A percentile compares a stretch with the other conserved stretches of the same genome.
phyloP scores from a whole-genome alignment of 352 stramenopile genomes.

The Plasmopara halstedii region DNA sequence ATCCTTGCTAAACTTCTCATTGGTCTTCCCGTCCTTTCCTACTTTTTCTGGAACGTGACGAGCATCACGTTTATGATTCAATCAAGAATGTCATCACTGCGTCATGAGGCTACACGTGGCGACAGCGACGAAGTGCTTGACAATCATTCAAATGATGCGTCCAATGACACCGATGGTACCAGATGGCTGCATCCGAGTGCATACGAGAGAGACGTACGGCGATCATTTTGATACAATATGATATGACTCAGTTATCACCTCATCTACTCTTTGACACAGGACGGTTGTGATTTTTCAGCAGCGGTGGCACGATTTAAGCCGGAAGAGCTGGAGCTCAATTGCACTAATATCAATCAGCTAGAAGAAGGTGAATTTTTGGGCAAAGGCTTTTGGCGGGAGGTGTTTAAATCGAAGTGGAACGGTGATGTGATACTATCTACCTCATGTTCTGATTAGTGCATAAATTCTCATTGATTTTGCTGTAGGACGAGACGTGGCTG shows the following conservation, averaged over 20 bases:
- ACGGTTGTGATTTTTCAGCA: conserved; percentile 56
- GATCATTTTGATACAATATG: conserved; percentile 6
- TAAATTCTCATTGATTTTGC: not conserved
- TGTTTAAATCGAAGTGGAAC: conserved; percentile 67
- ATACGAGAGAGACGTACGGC: conserved; percentile 40
- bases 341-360: conserved; percentile 52
- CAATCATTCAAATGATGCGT: conserved; percentile 3
- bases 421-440: conserved; percentile 17
- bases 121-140: conserved; percentile 7
- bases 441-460: not conserved
- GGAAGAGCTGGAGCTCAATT: conserved; percentile 56
- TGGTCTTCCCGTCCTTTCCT: conserved; percentile 22
- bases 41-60: conserved; percentile 53
- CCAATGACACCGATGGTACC: conserved; percentile 9
- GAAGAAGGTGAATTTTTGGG: conserved; percentile 44
- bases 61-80: conserved; percentile 28
- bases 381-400: conserved; percentile 63
- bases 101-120: conserved; percentile 1
- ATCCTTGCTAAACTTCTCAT: conserved; percentile 21
- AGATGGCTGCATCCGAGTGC: conserved; percentile 48
- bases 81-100: conserved; percentile 8
- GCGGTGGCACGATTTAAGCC: conserved; percentile 50
- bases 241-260: conserved; percentile 2
- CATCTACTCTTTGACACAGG: conserved; percentile 15
- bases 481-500: conserved; percentile 44